A percentile compares a stretch with the other conserved stretches of the same genome.
These are phyloP conservation scores for Kodamaea anthophila DNA, from an alignment of 1,139 yeast species.

Conservation along the genomic window DNA sequence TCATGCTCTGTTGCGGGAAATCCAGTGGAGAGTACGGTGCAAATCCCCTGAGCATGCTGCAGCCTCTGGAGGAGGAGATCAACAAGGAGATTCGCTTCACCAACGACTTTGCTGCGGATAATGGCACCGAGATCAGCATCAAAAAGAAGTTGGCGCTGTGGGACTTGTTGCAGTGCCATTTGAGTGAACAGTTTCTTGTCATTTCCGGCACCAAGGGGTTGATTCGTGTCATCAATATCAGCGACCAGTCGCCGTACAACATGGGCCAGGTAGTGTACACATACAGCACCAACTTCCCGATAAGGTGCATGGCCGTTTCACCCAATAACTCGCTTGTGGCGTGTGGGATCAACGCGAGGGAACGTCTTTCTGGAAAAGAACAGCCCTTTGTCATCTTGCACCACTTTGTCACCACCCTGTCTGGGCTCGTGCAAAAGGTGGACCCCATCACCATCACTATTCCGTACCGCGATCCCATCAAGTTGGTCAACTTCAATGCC, in stretches of 20 bases:
- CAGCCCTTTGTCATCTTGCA: slow-evolving; percentile 78
- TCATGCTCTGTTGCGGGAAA: slow-evolving; percentile 59
- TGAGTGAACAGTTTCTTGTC: slow-evolving; percentile 55
- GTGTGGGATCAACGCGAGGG: slow-evolving; percentile 77
- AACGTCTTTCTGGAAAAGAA: slow-evolving; percentile 60
- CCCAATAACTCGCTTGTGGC: slow-evolving; percentile 62
- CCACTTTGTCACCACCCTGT: slow-evolving; percentile 26
- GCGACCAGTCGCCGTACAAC: slow-evolving; percentile 24
- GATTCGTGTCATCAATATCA: slow-evolving; percentile 57
- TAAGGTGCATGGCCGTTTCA: slow-evolving; percentile 70
- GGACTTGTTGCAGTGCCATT: slow-evolving; percentile 62
- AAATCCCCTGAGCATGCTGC: slow-evolving; percentile 28
- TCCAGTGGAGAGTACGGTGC: slow-evolving; percentile 63
- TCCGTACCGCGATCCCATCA: slow-evolving; percentile 83
- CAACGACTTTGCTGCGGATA: slow-evolving; percentile 27
- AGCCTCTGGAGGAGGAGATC: slow-evolving; percentile 16
- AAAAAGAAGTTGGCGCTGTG: slow-evolving; percentile 37
- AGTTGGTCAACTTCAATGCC: slow-evolving; percentile 62
- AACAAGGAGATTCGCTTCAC: slow-evolving; percentile 23
- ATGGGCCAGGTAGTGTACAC: slow-evolving; percentile 64
- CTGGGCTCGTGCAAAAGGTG: slow-evolving; percentile 22
- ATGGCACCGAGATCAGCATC: slow-evolving; percentile 15
- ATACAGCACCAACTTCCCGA: slow-evolving; percentile 66
- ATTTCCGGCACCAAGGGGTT: slow-evolving; percentile 74
- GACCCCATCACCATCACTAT: slow-evolving; percentile 69